Evolutionary conservation across 441 rosid species (phyloP).

Genomic region (Erodium moschatum): DNA sequence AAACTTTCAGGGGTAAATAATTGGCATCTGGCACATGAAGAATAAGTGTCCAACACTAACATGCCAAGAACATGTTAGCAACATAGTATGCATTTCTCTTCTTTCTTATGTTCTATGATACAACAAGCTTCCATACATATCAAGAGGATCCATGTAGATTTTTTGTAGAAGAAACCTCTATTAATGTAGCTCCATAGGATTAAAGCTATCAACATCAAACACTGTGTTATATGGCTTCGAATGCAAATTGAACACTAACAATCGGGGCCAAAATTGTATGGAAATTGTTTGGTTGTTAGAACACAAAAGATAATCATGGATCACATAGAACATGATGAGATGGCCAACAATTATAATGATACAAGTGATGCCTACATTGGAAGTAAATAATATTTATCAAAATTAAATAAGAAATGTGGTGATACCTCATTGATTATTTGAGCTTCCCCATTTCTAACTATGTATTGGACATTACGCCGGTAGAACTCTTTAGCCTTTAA

Average conservation of each 20-base stretch:
- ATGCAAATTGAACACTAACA: not conserved
- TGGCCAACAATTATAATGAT: not conserved
- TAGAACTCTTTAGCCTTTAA: constrained; percentile 95
- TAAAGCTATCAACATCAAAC: not conserved
- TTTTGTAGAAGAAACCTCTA: not conserved
- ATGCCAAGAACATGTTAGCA: not conserved
- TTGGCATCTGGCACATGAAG: not conserved
- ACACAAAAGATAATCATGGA: not conserved
- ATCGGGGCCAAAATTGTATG: not conserved
- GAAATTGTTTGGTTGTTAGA: not conserved
- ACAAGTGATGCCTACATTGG: not conserved
- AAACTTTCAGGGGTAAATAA: not conserved
- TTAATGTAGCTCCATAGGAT: not conserved
- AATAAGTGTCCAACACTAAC: not conserved
- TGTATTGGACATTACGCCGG: constrained; percentile 82
- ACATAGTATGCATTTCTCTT: not conserved
- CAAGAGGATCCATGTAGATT: not conserved
- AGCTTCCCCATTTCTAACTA: constrained; percentile 87
- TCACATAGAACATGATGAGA: not conserved
- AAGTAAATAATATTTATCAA: not conserved
- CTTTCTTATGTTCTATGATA: not conserved
- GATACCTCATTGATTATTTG: constrained; percentile 88
- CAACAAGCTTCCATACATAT: not conserved
- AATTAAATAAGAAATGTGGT: constrained; percentile 11
- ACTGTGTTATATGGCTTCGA: not conserved